Base-by-base conservation (phyloP, 2,329 filamentous ascomycete genomes). In the Penicillium oxalicum region DNA sequence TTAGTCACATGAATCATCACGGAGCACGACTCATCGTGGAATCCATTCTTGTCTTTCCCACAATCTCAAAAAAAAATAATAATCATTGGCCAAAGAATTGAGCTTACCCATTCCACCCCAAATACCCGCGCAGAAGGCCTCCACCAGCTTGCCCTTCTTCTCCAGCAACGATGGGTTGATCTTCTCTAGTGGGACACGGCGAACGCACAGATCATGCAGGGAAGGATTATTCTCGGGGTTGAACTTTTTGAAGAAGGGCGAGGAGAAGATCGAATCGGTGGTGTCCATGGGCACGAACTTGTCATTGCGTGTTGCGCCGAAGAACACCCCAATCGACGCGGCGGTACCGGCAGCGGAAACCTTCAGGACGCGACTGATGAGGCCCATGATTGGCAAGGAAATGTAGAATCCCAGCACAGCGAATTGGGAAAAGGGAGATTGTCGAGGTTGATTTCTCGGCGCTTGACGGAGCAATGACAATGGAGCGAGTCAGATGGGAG, bases 41-140 rank as follows among this genome's bases (percentile, higher is more conserved):
- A 8, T 32, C 11, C 3, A 2, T 32, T 11, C 2, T 11, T 5
- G 29, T 32, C 29, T 2, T 32, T 2, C 11, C 2, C 3, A 8
- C 11, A 7, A 32, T 32, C 29, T 32, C 11, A 11, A 32, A 7
- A 32, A 32, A 8, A 7, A 32, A 32, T 5, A 7, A 32, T 32
- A 32, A 8, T 7, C 29, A 7, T 8, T 11, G 7, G 29, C 8
- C 29, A 32, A 32, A 11, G 29, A 32, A 32, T 32, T 32, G 33
- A 41, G 69, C 76, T 52, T 66, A 86, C 84, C 83, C 63, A 76
- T 75, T 48, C 81, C 82, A 53, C 78, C 77, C 84, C 80, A 88
- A 42, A 86, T 70, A 39, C 83, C 83, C 9, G 80, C 80, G 62
- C 82, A 86, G 62, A 87, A 86, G 55, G 80, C 80, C 57, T 85